A percentile compares a stretch with the other conserved stretches of the same genome.
phyloP scores from a whole-genome alignment of 2,329 filamentous ascomycete genomes.

The Volutella citrinella region DNA sequence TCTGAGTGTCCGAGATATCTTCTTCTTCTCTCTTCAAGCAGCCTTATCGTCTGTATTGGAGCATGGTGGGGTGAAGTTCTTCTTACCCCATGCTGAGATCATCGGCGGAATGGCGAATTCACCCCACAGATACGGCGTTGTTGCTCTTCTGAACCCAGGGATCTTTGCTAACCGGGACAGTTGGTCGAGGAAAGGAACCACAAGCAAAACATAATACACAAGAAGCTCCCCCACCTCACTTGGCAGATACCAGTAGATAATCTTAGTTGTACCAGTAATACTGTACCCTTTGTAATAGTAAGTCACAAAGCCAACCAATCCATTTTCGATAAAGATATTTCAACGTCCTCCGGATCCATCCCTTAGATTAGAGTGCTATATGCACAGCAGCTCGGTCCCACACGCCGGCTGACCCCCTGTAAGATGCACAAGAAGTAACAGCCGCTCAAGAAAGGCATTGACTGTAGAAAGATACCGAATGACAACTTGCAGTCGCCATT shows the following conservation, averaged over 20 bases:
- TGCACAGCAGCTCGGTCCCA: background rate
- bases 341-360: background rate
- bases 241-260: too few relatives aligned
- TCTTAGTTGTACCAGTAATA: slow-evolving; percentile 1
- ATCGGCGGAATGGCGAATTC: background rate
- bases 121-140: background rate
- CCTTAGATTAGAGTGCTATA: background rate
- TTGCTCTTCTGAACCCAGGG: background rate
- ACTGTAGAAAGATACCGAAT: background rate
- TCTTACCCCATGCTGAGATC: background rate
- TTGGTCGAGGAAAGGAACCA: slow-evolving; percentile 1
- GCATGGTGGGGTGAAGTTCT: background rate
- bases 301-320: background rate
- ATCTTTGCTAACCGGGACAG: slow-evolving; percentile 1
- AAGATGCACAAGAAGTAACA: background rate
- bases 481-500: slow-evolving; percentile 1
- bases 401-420: background rate
- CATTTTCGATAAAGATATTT: slow-evolving; percentile 1
- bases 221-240: slow-evolving; percentile 1
- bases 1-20: background rate
- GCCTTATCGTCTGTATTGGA: background rate
- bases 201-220: slow-evolving; percentile 1
- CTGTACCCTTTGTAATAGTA: slow-evolving; percentile 1
- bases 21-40: background rate
- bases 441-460: slow-evolving; percentile 1